Conservation (phyloP, 2,329 filamentous ascomycete genomes). For the Aspergillus ustus region DNA sequence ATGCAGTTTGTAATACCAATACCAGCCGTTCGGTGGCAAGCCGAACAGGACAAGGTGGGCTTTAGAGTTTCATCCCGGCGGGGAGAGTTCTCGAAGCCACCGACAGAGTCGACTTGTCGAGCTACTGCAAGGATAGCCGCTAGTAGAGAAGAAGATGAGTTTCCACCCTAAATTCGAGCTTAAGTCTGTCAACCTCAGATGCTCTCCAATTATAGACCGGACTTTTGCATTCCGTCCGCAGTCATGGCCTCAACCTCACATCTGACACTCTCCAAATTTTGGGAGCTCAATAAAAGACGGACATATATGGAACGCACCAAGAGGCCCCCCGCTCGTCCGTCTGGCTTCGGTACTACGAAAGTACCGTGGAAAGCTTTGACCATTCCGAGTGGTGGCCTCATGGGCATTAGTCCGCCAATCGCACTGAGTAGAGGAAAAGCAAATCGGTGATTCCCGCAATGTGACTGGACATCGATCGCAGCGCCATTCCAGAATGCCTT, state of each 20-base stretch:
- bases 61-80: constrained; percentile 8
- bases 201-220: neutral
- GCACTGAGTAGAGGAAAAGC: neutral
- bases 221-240: neutral
- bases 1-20: constrained; percentile 12
- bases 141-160: neutral
- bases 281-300: neutral
- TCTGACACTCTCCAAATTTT: neutral
- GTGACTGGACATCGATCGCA: neutral
- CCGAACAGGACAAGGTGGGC: neutral
- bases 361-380: constrained; percentile 1
- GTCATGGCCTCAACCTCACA: neutral
- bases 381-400: neutral
- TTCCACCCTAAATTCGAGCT: constrained; percentile 9
- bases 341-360: neutral
- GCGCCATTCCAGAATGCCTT: neutral
- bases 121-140: neutral
- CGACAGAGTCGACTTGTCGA: neutral
- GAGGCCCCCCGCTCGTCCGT: no score
- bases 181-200: neutral
- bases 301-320: neutral
- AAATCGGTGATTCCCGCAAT: neutral
- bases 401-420: constrained; percentile 7
- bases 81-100: constrained; percentile 11
- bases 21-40: constrained; percentile 7